phyloP scores from a whole-genome alignment of 805 yeast genomes.

The Lipomyces sp. region DNA sequence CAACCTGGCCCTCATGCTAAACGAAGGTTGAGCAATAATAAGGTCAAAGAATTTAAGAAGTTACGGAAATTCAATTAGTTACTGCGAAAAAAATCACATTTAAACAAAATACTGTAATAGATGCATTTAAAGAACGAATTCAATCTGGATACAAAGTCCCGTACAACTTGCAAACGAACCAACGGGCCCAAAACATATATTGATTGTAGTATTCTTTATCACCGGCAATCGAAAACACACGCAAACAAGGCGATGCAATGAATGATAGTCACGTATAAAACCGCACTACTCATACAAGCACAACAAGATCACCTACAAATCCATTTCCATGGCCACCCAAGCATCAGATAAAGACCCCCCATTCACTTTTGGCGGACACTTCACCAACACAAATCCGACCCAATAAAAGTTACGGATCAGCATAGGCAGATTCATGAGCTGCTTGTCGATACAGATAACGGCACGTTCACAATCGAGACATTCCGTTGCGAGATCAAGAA shows the following conservation, averaged over 20 bases:
- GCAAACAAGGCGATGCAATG: too few relatives aligned
- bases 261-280: not conserved
- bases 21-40: too few relatives aligned
- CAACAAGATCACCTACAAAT: constrained; percentile 20
- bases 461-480: constrained; percentile 37
- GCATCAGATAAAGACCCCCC: constrained; percentile 33
- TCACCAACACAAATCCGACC: constrained; percentile 39
- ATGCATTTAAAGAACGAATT: too few relatives aligned
- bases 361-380: constrained; percentile 22
- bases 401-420: constrained; percentile 34
- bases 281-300: not conserved
- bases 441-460: constrained; percentile 38
- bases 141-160: too few relatives aligned
- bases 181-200: not conserved
- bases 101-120: too few relatives aligned
- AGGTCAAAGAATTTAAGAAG: too few relatives aligned
- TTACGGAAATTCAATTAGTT: too few relatives aligned
- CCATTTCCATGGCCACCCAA: constrained; percentile 39
- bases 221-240: not conserved
- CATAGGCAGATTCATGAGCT: constrained; percentile 23
- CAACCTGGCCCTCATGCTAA: too few relatives aligned
- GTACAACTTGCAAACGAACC: too few relatives aligned
- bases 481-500: constrained; percentile 39
- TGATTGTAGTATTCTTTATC: not conserved
- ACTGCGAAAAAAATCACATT: too few relatives aligned